Evolutionary conservation across 2,329 filamentous ascomycete species (phyloP).

Genomic region (Fusarium robinianum): DNA sequence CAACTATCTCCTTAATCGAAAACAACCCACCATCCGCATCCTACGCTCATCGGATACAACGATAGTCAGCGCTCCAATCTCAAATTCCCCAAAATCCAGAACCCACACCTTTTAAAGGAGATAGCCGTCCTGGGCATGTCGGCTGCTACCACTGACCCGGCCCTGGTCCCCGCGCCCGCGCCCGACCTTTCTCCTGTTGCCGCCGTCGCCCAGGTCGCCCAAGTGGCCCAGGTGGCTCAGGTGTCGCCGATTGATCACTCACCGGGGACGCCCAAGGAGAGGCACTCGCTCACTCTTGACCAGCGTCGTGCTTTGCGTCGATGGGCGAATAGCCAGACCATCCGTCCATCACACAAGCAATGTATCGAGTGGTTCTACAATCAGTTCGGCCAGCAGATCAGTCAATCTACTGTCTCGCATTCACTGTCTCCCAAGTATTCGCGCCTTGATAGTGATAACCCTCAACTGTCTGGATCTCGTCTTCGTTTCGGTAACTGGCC

Average conservation of each 20-base stretch:
- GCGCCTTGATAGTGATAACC: slow-evolving; percentile 62
- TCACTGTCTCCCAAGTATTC: slow-evolving; percentile 66
- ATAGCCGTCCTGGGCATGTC: slow-evolving; percentile 42
- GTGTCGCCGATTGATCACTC: slow-evolving; percentile 20
- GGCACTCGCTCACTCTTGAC: slow-evolving; percentile 64
- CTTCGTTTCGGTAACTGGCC: slow-evolving; percentile 68
- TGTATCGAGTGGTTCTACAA: slow-evolving; percentile 67
- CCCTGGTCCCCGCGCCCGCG: slow-evolving; percentile 41
- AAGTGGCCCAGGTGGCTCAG: slow-evolving; percentile 8
- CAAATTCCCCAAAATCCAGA: slow-evolving; percentile 37
- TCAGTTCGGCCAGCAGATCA: slow-evolving; percentile 64
- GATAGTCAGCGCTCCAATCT: slow-evolving; percentile 40
- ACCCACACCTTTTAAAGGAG: slow-evolving; percentile 38
- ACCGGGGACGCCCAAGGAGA: slow-evolving; percentile 48
- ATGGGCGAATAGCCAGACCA: slow-evolving; percentile 61
- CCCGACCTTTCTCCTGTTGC: slow-evolving; percentile 37
- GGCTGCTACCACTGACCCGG: slow-evolving; percentile 46
- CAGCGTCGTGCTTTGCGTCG: slow-evolving; percentile 63
- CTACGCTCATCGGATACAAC: slow-evolving; percentile 46
- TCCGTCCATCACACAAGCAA: slow-evolving; percentile 62
- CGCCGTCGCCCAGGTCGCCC: slow-evolving; percentile 26
- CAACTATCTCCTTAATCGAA: slow-evolving; percentile 44
- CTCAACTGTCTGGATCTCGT: slow-evolving; percentile 64
- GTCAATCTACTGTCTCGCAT: slow-evolving; percentile 66
- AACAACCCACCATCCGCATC: slow-evolving; percentile 40